Percentiles rank a stretch among this genome's conserved stretches.
These are phyloP conservation scores for Penicillium olsonii DNA, from an alignment of 2,329 filamentous ascomycete genomes.

Conservation along the genomic window DNA sequence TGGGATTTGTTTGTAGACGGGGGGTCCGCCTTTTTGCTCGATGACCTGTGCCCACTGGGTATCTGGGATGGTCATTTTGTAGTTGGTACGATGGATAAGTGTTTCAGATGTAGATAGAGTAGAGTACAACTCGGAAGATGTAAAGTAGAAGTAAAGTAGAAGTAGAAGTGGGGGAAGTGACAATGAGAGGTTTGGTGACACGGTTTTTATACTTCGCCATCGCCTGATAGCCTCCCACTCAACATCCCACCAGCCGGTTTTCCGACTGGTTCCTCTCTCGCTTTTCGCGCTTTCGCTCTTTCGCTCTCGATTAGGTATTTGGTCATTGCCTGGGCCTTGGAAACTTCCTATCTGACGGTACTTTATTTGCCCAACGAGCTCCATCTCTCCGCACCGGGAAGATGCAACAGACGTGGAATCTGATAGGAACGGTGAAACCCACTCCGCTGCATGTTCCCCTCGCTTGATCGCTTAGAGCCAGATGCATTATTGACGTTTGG, in stretches of 20 bases:
- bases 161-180: slow-evolving; percentile 4
- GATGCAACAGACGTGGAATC: neutral
- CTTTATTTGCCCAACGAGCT: too few species aligned
- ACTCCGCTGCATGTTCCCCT: neutral
- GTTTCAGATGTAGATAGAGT: too few species aligned
- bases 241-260: neutral
- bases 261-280: too few species aligned
- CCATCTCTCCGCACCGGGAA: too few species aligned
- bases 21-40: slow-evolving; percentile 74
- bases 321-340: too few species aligned
- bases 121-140: neutral
- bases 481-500: neutral
- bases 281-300: too few species aligned
- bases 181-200: neutral
- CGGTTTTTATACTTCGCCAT: neutral
- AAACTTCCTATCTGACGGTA: too few species aligned
- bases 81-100: too few species aligned
- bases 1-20: slow-evolving; percentile 62
- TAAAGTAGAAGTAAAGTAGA: neutral
- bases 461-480: neutral
- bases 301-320: too few species aligned
- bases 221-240: neutral
- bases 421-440: neutral
- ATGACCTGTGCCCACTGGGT: slow-evolving; percentile 92
- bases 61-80: slow-evolving; percentile 60